Conservation (phyloP, 1,139 yeast species). For the Protomyces pachydermus region DNA sequence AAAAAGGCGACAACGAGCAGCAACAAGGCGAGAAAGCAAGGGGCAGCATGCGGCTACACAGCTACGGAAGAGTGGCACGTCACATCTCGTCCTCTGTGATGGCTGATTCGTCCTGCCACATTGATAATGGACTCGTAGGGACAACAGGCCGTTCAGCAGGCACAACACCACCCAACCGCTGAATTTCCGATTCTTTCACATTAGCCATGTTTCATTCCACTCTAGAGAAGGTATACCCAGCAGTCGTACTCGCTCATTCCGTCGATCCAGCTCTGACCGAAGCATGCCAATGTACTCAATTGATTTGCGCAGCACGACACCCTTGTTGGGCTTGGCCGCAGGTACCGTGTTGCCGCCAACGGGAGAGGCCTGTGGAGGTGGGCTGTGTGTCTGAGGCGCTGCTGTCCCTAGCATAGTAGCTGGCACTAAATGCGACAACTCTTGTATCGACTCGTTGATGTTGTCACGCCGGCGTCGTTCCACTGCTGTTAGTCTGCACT, state of each 20-base stretch:
- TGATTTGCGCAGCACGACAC: slow-evolving; percentile 76
- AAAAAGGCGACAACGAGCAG: background rate
- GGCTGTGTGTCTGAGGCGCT: slow-evolving; percentile 20
- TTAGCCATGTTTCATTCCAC: background rate
- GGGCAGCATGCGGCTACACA: background rate
- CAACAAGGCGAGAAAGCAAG: background rate
- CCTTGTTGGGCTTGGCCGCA: slow-evolving; percentile 73
- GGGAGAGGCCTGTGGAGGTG: slow-evolving; percentile 14
- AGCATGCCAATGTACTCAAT: slow-evolving; percentile 75
- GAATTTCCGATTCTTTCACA: slow-evolving; percentile 23
- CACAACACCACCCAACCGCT: slow-evolving; percentile 11
- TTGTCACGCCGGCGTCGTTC: slow-evolving; percentile 77
- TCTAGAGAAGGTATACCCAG: slow-evolving; percentile 18
- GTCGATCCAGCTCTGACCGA: slow-evolving; percentile 68
- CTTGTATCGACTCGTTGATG: slow-evolving; percentile 84
- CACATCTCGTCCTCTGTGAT: slow-evolving; percentile 16
- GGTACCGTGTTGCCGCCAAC: slow-evolving; percentile 26
- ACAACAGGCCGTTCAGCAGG: background rate
- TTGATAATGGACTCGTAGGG: background rate
- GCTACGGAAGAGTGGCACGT: background rate
- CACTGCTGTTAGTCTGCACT: slow-evolving; percentile 36
- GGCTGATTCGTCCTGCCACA: slow-evolving; percentile 17
- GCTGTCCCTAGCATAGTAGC: slow-evolving; percentile 38
- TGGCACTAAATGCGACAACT: slow-evolving; percentile 61
- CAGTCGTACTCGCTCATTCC: slow-evolving; percentile 37